Percentiles rank a stretch among this genome's conserved stretches.
These are phyloP conservation scores for Penicillium robsamsonii DNA, from an alignment of 495 filamentous ascomycete species.

Conservation along the genomic window DNA sequence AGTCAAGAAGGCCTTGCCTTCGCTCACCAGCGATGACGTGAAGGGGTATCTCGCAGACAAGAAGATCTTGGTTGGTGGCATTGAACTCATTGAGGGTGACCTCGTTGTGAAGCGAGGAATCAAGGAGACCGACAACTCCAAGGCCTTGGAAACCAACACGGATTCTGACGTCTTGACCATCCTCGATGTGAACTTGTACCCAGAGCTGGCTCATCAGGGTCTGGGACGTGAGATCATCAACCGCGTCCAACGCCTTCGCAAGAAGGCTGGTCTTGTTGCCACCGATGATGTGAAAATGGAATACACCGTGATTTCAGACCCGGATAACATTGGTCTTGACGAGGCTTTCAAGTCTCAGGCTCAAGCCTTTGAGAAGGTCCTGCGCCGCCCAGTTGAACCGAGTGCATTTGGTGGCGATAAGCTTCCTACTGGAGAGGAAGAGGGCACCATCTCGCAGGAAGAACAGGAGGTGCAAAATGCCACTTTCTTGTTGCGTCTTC, in stretches of 20 bases:
- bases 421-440: constrained; percentile 52
- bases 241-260: constrained; percentile 74
- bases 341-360: constrained; percentile 70
- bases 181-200: constrained; percentile 70
- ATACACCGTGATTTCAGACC: constrained; percentile 71
- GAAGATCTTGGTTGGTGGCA: constrained; percentile 78
- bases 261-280: constrained; percentile 74
- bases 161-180: constrained; percentile 81
- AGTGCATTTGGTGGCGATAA: constrained; percentile 62
- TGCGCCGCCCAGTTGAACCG: constrained; percentile 77
- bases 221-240: constrained; percentile 81
- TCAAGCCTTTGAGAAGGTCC: constrained; percentile 69
- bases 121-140: constrained; percentile 62
- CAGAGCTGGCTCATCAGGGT: constrained; percentile 72
- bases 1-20: constrained; percentile 86
- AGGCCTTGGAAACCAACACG: constrained; percentile 77
- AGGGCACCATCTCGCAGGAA: constrained; percentile 74
- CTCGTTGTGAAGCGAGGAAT: constrained; percentile 79
- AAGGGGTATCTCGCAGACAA: constrained; percentile 66
- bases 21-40: constrained; percentile 74
- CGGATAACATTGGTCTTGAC: constrained; percentile 71
- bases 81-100: constrained; percentile 75
- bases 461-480: constrained; percentile 88
- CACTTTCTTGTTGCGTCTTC: constrained; percentile 76
- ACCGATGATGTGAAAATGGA: constrained; percentile 88